Evolutionary conservation across 2,329 filamentous ascomycete genomes (phyloP).

Genomic region (Colletotrichum nymphaeae): DNA sequence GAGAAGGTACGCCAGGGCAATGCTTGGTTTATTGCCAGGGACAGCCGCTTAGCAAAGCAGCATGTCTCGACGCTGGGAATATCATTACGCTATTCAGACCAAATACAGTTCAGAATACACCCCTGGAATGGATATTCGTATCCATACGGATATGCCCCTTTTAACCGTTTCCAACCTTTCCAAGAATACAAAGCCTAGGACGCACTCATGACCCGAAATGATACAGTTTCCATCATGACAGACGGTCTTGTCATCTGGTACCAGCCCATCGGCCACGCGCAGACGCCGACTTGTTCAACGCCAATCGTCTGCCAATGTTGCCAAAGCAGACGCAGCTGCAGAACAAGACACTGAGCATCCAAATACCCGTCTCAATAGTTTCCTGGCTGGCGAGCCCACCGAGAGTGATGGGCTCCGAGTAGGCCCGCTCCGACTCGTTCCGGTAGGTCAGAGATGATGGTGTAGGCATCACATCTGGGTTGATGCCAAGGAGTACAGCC

Average conservation of each 20-base stretch:
- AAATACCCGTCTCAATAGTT: constrained; percentile 79
- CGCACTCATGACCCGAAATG: not conserved
- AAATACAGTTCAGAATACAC: not conserved
- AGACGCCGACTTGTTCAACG: constrained; percentile 59
- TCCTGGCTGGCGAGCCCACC: constrained; percentile 71
- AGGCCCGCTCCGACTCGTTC: constrained; percentile 37
- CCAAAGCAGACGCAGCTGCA: constrained; percentile 97
- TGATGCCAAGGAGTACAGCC: constrained; percentile 76
- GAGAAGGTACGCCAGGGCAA: not conserved
- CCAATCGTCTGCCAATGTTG: constrained; percentile 87
- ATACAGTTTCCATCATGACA: not conserved
- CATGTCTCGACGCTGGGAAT: not conserved
- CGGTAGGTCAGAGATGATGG: constrained; percentile 60
- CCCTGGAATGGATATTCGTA: not conserved
- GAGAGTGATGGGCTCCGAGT: constrained; percentile 48
- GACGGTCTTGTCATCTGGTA: constrained; percentile 13
- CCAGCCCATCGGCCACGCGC: constrained; percentile 56
- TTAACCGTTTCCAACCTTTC: not conserved
- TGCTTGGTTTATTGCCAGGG: not conserved
- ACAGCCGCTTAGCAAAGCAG: not conserved
- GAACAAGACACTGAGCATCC: constrained; percentile 94
- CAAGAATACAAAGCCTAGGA: not conserved
- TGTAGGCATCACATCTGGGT: constrained; percentile 81
- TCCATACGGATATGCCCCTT: not conserved
- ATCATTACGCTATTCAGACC: not conserved